A percentile compares a stretch with the other conserved stretches of the same genome.
phyloP scores from a whole-genome alignment of 192 early-diverging fungal genomes.

The Paraglomus occultum region DNA sequence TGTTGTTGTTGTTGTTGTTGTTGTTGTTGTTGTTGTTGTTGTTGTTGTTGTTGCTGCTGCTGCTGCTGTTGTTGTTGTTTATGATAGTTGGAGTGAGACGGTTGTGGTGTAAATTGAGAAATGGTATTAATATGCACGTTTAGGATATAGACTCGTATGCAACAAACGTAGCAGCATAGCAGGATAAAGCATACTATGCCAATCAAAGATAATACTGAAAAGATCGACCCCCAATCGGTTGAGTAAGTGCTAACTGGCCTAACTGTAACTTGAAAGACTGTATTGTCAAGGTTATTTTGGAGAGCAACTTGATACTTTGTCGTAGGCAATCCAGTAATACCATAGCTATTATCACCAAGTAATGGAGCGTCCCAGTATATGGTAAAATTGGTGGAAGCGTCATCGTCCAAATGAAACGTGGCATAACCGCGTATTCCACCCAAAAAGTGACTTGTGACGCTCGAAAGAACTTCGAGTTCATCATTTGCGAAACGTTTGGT shows the following conservation, averaged over 20 bases:
- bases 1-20: too few relatives aligned
- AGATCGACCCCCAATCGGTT: too few relatives aligned
- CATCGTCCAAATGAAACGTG: background rate
- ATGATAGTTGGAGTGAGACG: too few relatives aligned
- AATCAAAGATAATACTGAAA: too few relatives aligned
- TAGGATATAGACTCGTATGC: too few relatives aligned
- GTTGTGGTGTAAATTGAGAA: too few relatives aligned
- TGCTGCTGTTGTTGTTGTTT: too few relatives aligned
- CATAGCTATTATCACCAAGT: background rate
- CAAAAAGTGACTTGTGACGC: background rate
- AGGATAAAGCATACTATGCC: too few relatives aligned
- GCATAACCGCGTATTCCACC: background rate
- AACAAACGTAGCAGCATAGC: too few relatives aligned
- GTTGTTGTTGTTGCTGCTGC: too few relatives aligned
- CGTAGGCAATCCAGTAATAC: background rate
- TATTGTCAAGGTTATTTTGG: background rate
- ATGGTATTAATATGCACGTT: too few relatives aligned
- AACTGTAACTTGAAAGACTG: slow-evolving; percentile 8
- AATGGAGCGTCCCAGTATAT: background rate
- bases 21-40: too few relatives aligned
- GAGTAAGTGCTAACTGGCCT: background rate
- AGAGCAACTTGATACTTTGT: slow-evolving; percentile 1
- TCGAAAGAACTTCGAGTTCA: background rate
- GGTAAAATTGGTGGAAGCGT: background rate
- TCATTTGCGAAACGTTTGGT: background rate